Conservation (phyloP, 2,329 filamentous ascomycete species). For the Sphaerostilbella broomeana region DNA sequence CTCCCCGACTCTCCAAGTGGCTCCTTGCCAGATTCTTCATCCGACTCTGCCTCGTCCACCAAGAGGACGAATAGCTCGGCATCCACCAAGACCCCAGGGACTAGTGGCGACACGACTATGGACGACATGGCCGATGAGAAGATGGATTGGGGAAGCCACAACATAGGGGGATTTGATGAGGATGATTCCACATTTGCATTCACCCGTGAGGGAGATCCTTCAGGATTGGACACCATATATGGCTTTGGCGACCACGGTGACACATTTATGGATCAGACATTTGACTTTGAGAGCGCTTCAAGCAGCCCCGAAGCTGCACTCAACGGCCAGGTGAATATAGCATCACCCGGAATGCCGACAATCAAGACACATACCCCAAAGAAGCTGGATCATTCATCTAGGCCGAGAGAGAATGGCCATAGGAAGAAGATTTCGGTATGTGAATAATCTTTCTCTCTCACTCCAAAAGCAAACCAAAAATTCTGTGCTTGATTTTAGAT, state of each 20-base stretch:
- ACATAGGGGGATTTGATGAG: slow-evolving; percentile 29
- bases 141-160: slow-evolving; percentile 37
- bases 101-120: slow-evolving; percentile 38
- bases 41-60: slow-evolving; percentile 43
- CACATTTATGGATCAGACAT: slow-evolving; percentile 42
- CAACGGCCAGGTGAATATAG: slow-evolving; percentile 26
- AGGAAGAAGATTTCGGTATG: slow-evolving; percentile 39
- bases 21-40: slow-evolving; percentile 44
- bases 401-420: slow-evolving; percentile 27
- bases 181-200: slow-evolving; percentile 33
- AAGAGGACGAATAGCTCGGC: slow-evolving; percentile 42
- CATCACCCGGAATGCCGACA: slow-evolving; percentile 38
- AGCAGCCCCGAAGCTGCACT: slow-evolving; percentile 45
- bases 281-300: slow-evolving; percentile 53
- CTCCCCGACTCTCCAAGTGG: slow-evolving; percentile 36
- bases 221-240: slow-evolving; percentile 25
- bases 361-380: slow-evolving; percentile 31
- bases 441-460: slow-evolving; percentile 13
- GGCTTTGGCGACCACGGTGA: slow-evolving; percentile 31
- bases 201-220: slow-evolving; percentile 22
- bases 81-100: slow-evolving; percentile 38
- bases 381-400: slow-evolving; percentile 29
- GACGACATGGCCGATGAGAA: slow-evolving; percentile 32
- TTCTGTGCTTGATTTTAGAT: slow-evolving; percentile 10
- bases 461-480: too few species aligned